Percentiles rank a stretch among this genome's conserved stretches.
Evolutionary conservation across 2,329 filamentous ascomycete species (phyloP).

Genomic region (Neopestalotiopsis clavispora): DNA sequence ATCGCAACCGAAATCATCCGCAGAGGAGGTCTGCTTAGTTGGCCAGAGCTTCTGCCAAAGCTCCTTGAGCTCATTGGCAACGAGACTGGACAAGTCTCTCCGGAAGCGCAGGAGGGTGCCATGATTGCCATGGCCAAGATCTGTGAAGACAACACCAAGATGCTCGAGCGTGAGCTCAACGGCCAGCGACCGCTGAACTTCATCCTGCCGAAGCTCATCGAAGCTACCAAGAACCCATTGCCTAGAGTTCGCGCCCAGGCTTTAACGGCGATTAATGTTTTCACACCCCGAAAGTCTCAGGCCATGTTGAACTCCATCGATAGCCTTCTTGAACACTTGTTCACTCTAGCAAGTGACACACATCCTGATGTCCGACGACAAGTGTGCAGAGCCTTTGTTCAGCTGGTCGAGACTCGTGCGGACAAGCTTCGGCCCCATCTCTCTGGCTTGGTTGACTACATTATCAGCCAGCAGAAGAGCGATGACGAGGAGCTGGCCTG

Average conservation of each 20-base stretch:
- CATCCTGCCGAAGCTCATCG: slow-evolving; percentile 87
- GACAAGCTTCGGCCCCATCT: slow-evolving; percentile 92
- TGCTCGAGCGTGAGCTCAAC: slow-evolving; percentile 85
- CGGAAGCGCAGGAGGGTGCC: slow-evolving; percentile 84
- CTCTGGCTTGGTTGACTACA: slow-evolving; percentile 87
- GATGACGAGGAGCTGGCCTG: slow-evolving; percentile 89
- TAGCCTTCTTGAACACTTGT: slow-evolving; percentile 80
- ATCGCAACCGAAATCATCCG: slow-evolving; percentile 92
- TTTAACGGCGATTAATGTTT: slow-evolving; percentile 87
- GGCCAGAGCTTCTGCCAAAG: slow-evolving; percentile 89
- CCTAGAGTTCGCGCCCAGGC: slow-evolving; percentile 81
- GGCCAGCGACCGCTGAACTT: slow-evolving; percentile 87
- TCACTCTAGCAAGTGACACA: slow-evolving; percentile 77
- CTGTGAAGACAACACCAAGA: slow-evolving; percentile 91
- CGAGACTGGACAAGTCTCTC: slow-evolving; percentile 67
- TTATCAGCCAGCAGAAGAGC: slow-evolving; percentile 85
- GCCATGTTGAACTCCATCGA: slow-evolving; percentile 83
- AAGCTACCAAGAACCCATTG: slow-evolving; percentile 79
- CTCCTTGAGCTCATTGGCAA: slow-evolving; percentile 81
- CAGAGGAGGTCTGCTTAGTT: slow-evolving; percentile 83
- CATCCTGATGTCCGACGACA: slow-evolving; percentile 86
- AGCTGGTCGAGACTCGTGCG: slow-evolving; percentile 87
- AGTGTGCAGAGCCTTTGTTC: slow-evolving; percentile 91
- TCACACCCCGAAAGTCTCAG: slow-evolving; percentile 83
- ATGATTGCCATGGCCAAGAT: slow-evolving; percentile 95